Evolutionary conservation across 345 rosid species (phyloP).

Genomic region (Lumnitzera littorea): DNA sequence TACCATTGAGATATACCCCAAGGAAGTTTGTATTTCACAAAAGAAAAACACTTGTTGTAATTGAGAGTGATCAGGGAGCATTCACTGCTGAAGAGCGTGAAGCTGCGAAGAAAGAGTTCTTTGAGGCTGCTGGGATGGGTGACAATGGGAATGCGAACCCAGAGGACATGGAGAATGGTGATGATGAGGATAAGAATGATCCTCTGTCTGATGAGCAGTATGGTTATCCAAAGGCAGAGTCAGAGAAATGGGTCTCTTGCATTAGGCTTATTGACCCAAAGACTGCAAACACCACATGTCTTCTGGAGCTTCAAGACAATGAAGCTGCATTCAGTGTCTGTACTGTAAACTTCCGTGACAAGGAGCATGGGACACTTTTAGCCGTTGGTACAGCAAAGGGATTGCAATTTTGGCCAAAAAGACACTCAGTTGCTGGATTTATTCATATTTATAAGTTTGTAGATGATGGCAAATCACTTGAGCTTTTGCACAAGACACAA

Average conservation of each 20-base stretch:
- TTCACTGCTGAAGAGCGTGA: slow-evolving; percentile 94
- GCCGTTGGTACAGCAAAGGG: slow-evolving; percentile 97
- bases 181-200: slow-evolving; percentile 83
- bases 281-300: slow-evolving; percentile 72
- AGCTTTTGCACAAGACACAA: slow-evolving; percentile 93
- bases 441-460: slow-evolving; percentile 88
- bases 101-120: slow-evolving; percentile 84
- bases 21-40: slow-evolving; percentile 88
- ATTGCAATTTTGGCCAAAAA: slow-evolving; percentile 84
- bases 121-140: slow-evolving; percentile 75
- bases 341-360: slow-evolving; percentile 92
- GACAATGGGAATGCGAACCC: slow-evolving; percentile 60
- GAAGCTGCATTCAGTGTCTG: slow-evolving; percentile 95
- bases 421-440: slow-evolving; percentile 57
- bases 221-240: slow-evolving; percentile 94
- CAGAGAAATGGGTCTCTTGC: slow-evolving; percentile 96
- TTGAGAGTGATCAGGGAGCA: slow-evolving; percentile 98
- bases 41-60: slow-evolving; percentile 65
- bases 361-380: slow-evolving; percentile 82
- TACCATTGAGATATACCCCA: slow-evolving; percentile 93
- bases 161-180: slow-evolving; percentile 74
- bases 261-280: slow-evolving; percentile 91
- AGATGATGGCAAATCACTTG: slow-evolving; percentile 79
- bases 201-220: slow-evolving; percentile 90
- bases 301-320: slow-evolving; percentile 94